These are phyloP conservation scores for Sorghum bicolor DNA, from an alignment of 176 grass and related monocot genomes.

Conservation along the genomic window Sorghum_bicolor_NCBIv3 NC_012878.2:45309501-45310000, in stretches of 20 bases:
- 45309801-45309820: neutral
- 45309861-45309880: no score
- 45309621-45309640: neutral
- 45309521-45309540: no score
- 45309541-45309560: no score
- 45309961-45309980: no score
- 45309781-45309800: neutral
- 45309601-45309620: neutral
- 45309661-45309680: neutral
- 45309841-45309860: neutral
- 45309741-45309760: neutral
- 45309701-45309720: no score
- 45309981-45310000: no score
- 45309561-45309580: neutral
- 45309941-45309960: no score
- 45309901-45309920: no score
- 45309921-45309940: no score
- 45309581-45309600: neutral
- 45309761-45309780: conserved; percentile 7
- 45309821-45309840: neutral
- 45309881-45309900: no score
- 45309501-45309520: no score
- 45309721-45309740: neutral
- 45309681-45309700: conserved; percentile 7
- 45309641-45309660: neutral